phyloP scores from a whole-genome alignment of 768 basidiomycete species.

The Mrakia blollopis region DNA sequence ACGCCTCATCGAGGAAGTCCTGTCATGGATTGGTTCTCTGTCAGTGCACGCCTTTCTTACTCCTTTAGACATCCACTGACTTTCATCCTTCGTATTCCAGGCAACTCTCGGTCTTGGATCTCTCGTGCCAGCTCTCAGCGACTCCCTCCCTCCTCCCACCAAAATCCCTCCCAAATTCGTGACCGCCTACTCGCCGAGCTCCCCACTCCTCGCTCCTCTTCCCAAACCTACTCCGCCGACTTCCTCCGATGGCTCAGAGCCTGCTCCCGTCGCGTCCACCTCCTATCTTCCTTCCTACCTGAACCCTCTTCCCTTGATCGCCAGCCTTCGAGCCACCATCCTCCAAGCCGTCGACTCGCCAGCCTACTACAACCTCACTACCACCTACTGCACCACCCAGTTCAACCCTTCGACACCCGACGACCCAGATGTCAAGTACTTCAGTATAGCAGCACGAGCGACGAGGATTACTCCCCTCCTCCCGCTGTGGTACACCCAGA shows the following conservation, averaged over 20 bases:
- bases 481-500: constrained; percentile 93
- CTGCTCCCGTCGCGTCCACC: not conserved
- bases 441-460: constrained; percentile 78
- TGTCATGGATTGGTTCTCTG: constrained; percentile 99
- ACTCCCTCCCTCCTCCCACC: constrained; percentile 33
- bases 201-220: constrained; percentile 44
- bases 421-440: constrained; percentile 75
- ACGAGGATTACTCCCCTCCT: constrained; percentile 52
- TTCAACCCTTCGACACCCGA: constrained; percentile 58
- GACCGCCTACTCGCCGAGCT: constrained; percentile 48
- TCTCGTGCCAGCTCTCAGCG: constrained; percentile 33
- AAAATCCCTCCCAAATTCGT: constrained; percentile 33
- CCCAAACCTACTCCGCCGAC: constrained; percentile 1
- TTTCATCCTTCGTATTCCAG: constrained; percentile 44
- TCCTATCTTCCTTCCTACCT: constrained; percentile 22
- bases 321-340: constrained; percentile 69
- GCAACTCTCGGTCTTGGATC: constrained; percentile 85
- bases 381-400: constrained; percentile 58
- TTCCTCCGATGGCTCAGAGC: not conserved
- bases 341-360: constrained; percentile 89
- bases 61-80: not conserved
- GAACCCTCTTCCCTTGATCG: constrained; percentile 43
- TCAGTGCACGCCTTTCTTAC: constrained; percentile 46
- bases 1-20: constrained; percentile 92
- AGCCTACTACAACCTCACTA: constrained; percentile 89